Conservation (phyloP, 1,284 basidiomycete species). For the Puccinia coronata region DNA sequence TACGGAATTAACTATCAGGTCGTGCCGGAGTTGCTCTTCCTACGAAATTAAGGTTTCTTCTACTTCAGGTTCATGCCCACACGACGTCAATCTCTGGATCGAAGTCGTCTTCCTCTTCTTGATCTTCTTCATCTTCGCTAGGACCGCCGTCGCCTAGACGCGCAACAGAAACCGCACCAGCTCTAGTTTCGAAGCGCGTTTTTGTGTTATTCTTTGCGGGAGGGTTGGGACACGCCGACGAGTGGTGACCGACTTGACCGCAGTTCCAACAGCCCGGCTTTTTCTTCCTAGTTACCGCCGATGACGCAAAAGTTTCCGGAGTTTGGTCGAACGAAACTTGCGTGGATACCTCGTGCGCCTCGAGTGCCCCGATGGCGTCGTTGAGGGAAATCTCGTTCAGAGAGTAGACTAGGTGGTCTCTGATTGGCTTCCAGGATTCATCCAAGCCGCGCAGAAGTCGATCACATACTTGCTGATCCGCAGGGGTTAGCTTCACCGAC, state of each 20-base stretch:
- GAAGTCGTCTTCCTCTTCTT: too few relatives aligned
- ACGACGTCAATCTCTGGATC: background rate
- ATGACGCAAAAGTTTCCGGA: too few relatives aligned
- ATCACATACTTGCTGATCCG: too few relatives aligned
- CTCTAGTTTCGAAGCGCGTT: too few relatives aligned
- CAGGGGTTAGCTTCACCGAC: background rate
- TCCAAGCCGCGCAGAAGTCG: background rate
- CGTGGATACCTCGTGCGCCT: constrained; percentile 2
- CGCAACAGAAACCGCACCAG: background rate
- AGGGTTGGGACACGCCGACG: too few relatives aligned
- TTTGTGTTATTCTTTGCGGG: too few relatives aligned
- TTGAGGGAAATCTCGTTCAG: constrained; percentile 5
- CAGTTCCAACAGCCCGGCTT: background rate
- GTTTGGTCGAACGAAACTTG: background rate
- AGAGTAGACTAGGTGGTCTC: background rate
- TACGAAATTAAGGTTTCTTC: background rate
- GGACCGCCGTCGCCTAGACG: background rate
- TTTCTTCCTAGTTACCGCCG: background rate
- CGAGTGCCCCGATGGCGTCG: constrained; percentile 3
- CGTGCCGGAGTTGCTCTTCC: too few relatives aligned
- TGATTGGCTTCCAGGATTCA: background rate
- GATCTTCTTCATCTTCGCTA: background rate
- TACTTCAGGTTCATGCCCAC: constrained; percentile 4
- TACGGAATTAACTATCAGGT: background rate
- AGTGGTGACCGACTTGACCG: too few relatives aligned